A percentile compares a stretch with the other conserved stretches of the same genome.
phyloP scores from a whole-genome alignment of 306 rosid genomes.

The Parietaria judaica region DNA sequence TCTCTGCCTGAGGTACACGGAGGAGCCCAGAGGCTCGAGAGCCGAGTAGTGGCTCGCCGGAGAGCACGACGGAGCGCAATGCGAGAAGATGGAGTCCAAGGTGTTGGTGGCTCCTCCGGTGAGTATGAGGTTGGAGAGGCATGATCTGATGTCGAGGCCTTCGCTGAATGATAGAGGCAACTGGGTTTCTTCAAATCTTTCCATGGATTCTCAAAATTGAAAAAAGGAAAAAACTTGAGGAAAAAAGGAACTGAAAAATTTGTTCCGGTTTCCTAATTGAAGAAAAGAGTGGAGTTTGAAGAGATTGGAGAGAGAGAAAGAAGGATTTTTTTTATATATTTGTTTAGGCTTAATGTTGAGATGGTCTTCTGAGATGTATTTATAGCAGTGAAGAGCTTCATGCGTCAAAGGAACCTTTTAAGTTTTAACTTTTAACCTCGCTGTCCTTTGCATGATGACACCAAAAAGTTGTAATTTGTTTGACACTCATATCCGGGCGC shows the following conservation, averaged over 20 bases:
- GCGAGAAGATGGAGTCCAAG: constrained; percentile 79
- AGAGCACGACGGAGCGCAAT: constrained; percentile 18
- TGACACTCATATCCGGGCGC: background rate
- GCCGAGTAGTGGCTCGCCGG: constrained; percentile 6
- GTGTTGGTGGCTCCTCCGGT: constrained; percentile 64
- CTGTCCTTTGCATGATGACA: constrained; percentile 7
- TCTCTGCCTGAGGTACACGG: constrained; percentile 69
- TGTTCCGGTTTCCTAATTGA: background rate
- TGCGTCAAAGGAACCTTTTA: background rate
- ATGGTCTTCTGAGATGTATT: constrained; percentile 28
- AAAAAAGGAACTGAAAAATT: background rate
- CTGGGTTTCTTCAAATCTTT: constrained; percentile 23
- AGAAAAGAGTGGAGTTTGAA: background rate
- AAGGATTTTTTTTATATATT: no score
- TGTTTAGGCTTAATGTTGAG: background rate
- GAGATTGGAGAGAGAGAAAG: constrained; percentile 1
- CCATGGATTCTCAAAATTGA: constrained; percentile 19
- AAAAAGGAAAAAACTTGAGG: background rate
- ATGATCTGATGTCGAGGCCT: constrained; percentile 37
- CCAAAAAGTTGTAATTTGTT: constrained; percentile 6
- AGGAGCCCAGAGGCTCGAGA: constrained; percentile 51
- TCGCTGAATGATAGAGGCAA: constrained; percentile 18
- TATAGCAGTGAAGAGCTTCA: constrained; percentile 36
- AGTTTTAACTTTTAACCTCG: background rate
- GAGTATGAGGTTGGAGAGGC: constrained; percentile 56